A percentile compares a stretch with the other conserved stretches of the same genome.
These are phyloP conservation scores for Chalciporus sp. DNA, from an alignment of 1,284 basidiomycete genomes.

Conservation along the genomic window DNA sequence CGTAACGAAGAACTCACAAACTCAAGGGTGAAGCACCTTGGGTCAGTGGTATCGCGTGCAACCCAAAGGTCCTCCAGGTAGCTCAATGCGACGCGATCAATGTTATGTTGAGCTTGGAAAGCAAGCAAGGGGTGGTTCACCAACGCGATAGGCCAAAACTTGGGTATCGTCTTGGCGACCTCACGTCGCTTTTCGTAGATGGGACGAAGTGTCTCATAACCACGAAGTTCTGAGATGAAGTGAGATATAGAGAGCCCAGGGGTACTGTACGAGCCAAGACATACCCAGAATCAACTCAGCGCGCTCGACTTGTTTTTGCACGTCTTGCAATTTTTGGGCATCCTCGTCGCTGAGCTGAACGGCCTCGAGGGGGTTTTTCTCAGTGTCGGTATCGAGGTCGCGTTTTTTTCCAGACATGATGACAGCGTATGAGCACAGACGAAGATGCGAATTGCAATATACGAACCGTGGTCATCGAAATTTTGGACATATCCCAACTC, in stretches of 20 bases:
- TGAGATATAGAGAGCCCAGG: constrained; percentile 8
- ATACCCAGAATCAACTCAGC: constrained; percentile 71
- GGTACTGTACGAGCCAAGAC: constrained; percentile 29
- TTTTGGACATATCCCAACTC: constrained; percentile 33
- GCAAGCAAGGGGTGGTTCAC: constrained; percentile 67
- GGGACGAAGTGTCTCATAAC: constrained; percentile 55
- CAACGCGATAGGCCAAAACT: constrained; percentile 80
- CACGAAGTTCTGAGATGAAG: constrained; percentile 56
- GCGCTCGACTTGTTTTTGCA: constrained; percentile 67
- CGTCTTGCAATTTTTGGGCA: constrained; percentile 60
- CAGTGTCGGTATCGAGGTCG: constrained; percentile 67
- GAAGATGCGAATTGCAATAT: constrained; percentile 4
- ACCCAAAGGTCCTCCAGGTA: constrained; percentile 84
- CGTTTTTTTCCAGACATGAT: constrained; percentile 64
- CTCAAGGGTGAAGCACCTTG: constrained; percentile 75
- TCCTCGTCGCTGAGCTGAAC: constrained; percentile 72
- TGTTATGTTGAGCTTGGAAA: constrained; percentile 64
- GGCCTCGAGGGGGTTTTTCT: constrained; percentile 65
- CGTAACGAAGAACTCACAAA: constrained; percentile 60
- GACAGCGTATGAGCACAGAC: constrained; percentile 2
- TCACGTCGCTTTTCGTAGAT: constrained; percentile 71
- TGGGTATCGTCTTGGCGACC: constrained; percentile 62
- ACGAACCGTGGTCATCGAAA: constrained; percentile 10
- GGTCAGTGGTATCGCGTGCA: constrained; percentile 62
- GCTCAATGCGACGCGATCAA: constrained; percentile 72